Base-by-base conservation (phyloP, 1,284 basidiomycete genomes). In the Sanghuangporus baumii region DNA sequence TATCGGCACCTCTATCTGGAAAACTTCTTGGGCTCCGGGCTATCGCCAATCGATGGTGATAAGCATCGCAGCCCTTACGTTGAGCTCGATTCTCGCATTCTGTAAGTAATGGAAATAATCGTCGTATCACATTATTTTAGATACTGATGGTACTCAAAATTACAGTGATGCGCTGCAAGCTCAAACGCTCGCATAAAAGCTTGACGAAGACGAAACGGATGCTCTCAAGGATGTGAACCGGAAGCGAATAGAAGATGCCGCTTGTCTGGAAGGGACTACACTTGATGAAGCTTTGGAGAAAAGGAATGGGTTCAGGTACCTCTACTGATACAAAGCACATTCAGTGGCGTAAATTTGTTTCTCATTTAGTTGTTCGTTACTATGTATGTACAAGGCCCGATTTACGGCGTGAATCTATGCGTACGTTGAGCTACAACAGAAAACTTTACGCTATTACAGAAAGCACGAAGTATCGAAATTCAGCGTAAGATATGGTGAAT, bases 261-360 rank as follows among this genome's bases (percentile, higher is more conserved):
- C 76, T 6, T 62, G 72, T 31, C 67, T 76, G 46, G 75, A 77
- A 63, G 74, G 74, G 12, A 71, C 76, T 36, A 71, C 74, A 3
- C 66, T 76, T 57, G 72, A 75, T 52, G 75, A 78, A 62, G 76
- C 75, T 2, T 56, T 76, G 48, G 71, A 70, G 59, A 71, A 74
- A 59, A 75, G 70, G 66, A 71, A 70, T 62, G 77, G 76, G 0
- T 79, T 80, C 73, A 70, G 78, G 52, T 79, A 79, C 63, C 69
- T 81, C 34, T 72, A 74, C 59, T 76, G 61, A 73, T 48, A 18
- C n/a, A 12, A 18, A 9, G n/a, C 40, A 43, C n/a, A n/a, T n/a
- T 11, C 40, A 12, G 40, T 43, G n/a, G 11, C 40, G n/a, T 43
- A n/a, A 12, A 43, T 43, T 43, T 43, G 40, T 23, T 23, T 23